Evolutionary conservation across 768 basidiomycete genomes (phyloP).

Genomic region (Sarcodon sp.): DNA sequence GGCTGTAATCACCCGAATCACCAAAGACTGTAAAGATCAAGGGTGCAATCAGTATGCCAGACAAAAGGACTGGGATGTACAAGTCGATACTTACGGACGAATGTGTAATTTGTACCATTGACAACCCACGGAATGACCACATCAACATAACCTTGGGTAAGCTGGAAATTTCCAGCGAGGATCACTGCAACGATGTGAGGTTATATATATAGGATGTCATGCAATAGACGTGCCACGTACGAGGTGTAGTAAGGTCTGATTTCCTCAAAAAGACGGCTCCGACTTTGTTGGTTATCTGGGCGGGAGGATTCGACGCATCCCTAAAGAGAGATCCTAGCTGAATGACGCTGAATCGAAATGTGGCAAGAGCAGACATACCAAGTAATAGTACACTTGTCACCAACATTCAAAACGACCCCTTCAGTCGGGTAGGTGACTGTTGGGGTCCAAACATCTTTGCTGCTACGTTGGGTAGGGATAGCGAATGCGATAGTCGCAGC

Average conservation of each 20-base stretch:
- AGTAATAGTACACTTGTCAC: too few species aligned
- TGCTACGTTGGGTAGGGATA: too few species aligned
- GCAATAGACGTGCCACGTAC: slow-evolving; percentile 9
- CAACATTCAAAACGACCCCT: too few species aligned
- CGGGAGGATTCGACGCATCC: slow-evolving; percentile 24
- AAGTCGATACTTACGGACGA: slow-evolving; percentile 25
- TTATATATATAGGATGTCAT: neutral
- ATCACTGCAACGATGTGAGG: slow-evolving; percentile 11
- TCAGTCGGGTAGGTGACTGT: too few species aligned
- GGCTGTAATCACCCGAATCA: slow-evolving; percentile 33
- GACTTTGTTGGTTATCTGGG: slow-evolving; percentile 25
- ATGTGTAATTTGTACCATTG: slow-evolving; percentile 19
- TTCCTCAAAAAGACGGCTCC: slow-evolving; percentile 14
- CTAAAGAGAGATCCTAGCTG: slow-evolving; percentile 1
- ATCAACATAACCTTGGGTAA: slow-evolving; percentile 20
- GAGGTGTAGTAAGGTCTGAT: slow-evolving; percentile 17
- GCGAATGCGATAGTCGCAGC: too few species aligned
- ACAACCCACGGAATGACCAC: slow-evolving; percentile 24
- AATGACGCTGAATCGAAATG: neutral
- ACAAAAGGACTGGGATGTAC: neutral
- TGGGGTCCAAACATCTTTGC: too few species aligned
- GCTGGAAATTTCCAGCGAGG: slow-evolving; percentile 22
- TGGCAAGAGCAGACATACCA: too few species aligned
- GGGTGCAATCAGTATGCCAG: neutral
- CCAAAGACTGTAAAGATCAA: slow-evolving; percentile 25